Conservation (phyloP, 768 basidiomycete genomes). For the Cyathus striatus region DNA sequence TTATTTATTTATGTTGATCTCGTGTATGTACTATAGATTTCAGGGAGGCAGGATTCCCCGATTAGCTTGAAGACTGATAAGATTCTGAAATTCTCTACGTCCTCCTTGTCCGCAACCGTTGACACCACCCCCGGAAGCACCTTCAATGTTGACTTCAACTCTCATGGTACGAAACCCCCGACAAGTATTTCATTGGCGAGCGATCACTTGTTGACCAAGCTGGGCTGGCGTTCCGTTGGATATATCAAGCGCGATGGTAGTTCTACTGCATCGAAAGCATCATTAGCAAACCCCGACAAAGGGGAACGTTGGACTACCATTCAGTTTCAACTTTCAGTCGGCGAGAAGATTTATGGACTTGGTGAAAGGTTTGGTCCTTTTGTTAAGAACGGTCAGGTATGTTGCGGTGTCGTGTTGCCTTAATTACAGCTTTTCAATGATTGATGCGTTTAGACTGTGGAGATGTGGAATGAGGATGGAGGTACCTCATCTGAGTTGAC, state of each 20-base stretch:
- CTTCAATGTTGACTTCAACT: conserved; percentile 21
- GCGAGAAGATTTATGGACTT: conserved; percentile 40
- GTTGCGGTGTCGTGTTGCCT: no score
- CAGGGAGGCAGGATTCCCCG: conserved; percentile 10
- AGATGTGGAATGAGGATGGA: conserved; percentile 41
- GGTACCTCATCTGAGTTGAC: conserved; percentile 33
- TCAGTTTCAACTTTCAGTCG: conserved; percentile 30
- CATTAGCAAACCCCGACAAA: conserved; percentile 15
- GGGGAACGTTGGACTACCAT: conserved; percentile 24
- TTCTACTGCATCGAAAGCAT: conserved; percentile 9
- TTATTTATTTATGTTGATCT: not conserved
- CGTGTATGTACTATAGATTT: not conserved
- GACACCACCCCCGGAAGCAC: conserved; percentile 19
- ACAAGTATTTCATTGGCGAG: conserved; percentile 11
- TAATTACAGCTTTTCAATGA: no score
- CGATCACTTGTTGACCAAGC: conserved; percentile 20
- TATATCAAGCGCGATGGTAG: conserved; percentile 20
- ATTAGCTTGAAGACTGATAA: conserved; percentile 14
- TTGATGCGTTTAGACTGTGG: no score
- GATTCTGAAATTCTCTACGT: conserved; percentile 14
- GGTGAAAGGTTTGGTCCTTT: conserved; percentile 44
- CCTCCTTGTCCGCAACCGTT: conserved; percentile 19
- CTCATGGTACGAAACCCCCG: conserved; percentile 14
- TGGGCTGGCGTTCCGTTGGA: conserved; percentile 24
- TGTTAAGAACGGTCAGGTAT: conserved; percentile 41